Base-by-base conservation (phyloP, 139 green algal species). In the Haematococcus lacustris region DNA sequence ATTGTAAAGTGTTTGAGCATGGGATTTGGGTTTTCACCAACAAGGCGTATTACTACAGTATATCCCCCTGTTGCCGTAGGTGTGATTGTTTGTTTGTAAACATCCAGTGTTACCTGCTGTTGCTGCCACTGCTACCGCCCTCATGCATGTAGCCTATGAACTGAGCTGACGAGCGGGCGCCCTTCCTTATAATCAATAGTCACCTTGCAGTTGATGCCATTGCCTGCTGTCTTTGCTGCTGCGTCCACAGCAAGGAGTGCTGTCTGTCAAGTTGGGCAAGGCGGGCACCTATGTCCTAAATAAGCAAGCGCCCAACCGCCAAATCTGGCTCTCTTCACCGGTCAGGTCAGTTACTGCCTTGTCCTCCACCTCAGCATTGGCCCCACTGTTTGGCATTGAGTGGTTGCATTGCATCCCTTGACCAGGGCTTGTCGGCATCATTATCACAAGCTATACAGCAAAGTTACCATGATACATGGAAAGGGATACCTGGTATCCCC, bases 301-400 rank as follows among this genome's bases (percentile, higher is more conserved):
- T 85, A 99, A 98, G 79, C 95, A 98, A 79, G 86, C 88, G 4
- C 93, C 93, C 32, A 98, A 99, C 83, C 85, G 85, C 21, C 93
- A 98, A 79, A 93, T 99, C 28, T 99, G 95, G 95, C 73, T 95
- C 71, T 97, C 92, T 2, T 98, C 93, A 0, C 95, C 95, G 1
- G 75, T 98, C 60, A 94, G 86, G 51, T 50, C n/a, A n/a, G 37
- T 3, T 21, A n/a, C n/a, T n/a, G n/a, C 47, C 21, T 28, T 57
- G 47, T 28, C 47, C 47, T 57, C 47, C 47, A 57, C 47, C 21
- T n/a, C n/a, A n/a, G n/a, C n/a, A n/a, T n/a, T n/a, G n/a, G n/a
- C n/a, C n/a, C n/a, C n/a, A n/a, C n/a, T 63, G 7, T 3, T 2
- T 4, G 30, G 9, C 35, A 33, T 32, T 5, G 3, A 43, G 28